These are phyloP conservation scores for Inga laurina DNA, from an alignment of 306 rosid species.

Conservation along the genomic window DNA sequence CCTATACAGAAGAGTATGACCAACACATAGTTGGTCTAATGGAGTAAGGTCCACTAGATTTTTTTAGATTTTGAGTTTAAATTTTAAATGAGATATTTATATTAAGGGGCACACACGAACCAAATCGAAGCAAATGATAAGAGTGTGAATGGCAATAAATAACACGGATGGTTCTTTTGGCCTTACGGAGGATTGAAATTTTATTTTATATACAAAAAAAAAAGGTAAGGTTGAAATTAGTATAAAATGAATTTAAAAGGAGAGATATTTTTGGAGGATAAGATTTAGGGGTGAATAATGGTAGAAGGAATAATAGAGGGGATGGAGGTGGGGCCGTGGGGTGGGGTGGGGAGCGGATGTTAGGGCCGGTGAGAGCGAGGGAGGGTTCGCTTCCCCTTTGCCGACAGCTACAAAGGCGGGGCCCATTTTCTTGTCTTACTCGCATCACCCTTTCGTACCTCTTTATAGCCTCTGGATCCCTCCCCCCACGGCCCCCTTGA, in stretches of 20 bases:
- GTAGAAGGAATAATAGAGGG: not conserved
- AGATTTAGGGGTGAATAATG: not conserved
- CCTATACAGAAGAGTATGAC: no score
- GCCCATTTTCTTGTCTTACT: constrained; percentile 37
- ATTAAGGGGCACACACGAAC: no score
- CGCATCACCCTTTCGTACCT: constrained; percentile 12
- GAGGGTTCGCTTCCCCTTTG: constrained; percentile 50
- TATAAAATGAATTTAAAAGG: not conserved
- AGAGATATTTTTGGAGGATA: not conserved
- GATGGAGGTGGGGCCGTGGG: not conserved
- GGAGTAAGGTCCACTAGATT: accelerated
- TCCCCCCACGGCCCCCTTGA: not conserved
- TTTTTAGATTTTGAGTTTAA: no score
- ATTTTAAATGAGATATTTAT: no score
- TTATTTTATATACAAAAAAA: no score
- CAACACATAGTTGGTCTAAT: no score
- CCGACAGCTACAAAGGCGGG: constrained; percentile 50
- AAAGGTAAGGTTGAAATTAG: no score
- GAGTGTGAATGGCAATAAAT: no score
- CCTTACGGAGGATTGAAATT: no score
- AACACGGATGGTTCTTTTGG: no score
- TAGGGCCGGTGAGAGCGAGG: not conserved
- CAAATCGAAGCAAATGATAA: no score
- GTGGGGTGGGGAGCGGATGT: not conserved
- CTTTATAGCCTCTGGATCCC: not conserved